phyloP scores from a whole-genome alignment of 768 basidiomycete genomes.

The Auricularia sp. region DNA sequence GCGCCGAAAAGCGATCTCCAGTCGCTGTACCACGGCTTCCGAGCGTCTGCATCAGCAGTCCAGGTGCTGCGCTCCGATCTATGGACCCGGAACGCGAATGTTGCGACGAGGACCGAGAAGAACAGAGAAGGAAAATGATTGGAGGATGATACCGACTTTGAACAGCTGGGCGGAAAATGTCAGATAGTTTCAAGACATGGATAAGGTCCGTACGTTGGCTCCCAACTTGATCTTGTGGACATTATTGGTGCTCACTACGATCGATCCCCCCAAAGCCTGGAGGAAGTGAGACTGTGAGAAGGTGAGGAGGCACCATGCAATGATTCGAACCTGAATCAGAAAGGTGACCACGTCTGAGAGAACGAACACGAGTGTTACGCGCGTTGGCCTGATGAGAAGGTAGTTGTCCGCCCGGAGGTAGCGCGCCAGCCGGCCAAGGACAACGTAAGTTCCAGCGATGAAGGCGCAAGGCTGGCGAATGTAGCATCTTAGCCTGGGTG shows the following conservation, averaged over 20 bases:
- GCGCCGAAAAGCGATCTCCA: conserved; percentile 49
- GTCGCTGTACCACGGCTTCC: conserved; percentile 39
- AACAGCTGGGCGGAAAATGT: conserved; percentile 29
- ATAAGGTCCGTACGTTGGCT: neutral
- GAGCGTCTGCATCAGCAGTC: conserved; percentile 20
- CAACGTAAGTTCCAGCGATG: conserved; percentile 56
- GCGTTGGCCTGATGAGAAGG: conserved; percentile 36
- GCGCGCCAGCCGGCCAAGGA: conserved; percentile 52
- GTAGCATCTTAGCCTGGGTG: neutral
- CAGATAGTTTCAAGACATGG: neutral
- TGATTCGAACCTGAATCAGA: conserved; percentile 41
- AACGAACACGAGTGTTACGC: conserved; percentile 51
- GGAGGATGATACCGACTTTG: conserved; percentile 44
- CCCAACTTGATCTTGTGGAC: neutral
- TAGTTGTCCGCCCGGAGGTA: conserved; percentile 37
- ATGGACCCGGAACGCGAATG: conserved; percentile 41
- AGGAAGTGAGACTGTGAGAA: neutral
- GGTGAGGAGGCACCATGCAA: neutral
- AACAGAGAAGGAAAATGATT: conserved; percentile 41
- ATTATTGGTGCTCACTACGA: conserved; percentile 17
- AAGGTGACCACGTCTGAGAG: conserved; percentile 56
- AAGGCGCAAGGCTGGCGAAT: conserved; percentile 56
- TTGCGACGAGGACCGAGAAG: conserved; percentile 36
- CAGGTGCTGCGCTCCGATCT: conserved; percentile 31
- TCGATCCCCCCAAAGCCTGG: conserved; percentile 39